phyloP scores from a whole-genome alignment of 306 rosid genomes.

The Ormosia semicastrata region DNA sequence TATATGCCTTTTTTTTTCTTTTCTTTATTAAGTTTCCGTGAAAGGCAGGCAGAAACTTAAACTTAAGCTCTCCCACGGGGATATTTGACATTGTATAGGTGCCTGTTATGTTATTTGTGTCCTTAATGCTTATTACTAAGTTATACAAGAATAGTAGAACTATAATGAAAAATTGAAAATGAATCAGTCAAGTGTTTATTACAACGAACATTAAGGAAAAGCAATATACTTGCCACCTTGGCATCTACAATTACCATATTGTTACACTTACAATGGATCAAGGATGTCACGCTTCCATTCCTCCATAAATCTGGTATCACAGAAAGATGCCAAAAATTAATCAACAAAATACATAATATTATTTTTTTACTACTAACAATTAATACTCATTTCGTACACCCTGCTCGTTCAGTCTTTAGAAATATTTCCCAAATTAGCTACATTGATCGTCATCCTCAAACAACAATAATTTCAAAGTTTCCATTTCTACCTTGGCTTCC shows the following conservation, averaged over 20 bases:
- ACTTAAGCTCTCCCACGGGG: neutral
- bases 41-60: neutral
- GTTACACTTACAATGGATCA: conserved; percentile 41
- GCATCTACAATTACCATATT: conserved; percentile 11
- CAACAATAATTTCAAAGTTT: neutral
- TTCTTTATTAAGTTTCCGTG: neutral
- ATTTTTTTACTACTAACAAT: neutral
- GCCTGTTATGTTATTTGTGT: neutral
- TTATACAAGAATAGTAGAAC: neutral
- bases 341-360: no score
- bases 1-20: neutral
- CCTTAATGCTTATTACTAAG: neutral
- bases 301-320: conserved; percentile 33
- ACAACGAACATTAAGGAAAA: neutral
- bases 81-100: neutral
- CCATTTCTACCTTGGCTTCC: neutral
- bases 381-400: conserved; percentile 12
- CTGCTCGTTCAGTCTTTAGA: conserved; percentile 1
- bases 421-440: conserved; percentile 28
- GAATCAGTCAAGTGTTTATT: neutral
- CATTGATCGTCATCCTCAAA: conserved; percentile 13
- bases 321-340: conserved; percentile 15
- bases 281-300: conserved; percentile 30
- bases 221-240: conserved; percentile 7
- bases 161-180: conserved; percentile 6